Percentiles rank a stretch among this genome's conserved stretches.
Evolutionary conservation across 1,284 basidiomycete genomes (phyloP).

Genomic region (Fistulina hepatica): DNA sequence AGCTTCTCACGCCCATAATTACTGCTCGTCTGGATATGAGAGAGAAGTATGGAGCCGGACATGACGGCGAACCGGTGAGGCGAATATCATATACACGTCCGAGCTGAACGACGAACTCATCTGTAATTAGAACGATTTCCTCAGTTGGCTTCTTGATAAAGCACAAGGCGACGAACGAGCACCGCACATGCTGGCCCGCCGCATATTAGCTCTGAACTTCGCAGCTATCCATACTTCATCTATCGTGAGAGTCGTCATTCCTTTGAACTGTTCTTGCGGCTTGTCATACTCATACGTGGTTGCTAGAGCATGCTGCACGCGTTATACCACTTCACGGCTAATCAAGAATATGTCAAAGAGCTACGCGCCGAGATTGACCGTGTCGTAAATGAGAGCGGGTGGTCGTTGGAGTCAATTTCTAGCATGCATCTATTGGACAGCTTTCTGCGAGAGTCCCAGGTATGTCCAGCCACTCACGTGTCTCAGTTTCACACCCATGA

Average conservation of each 20-base stretch:
- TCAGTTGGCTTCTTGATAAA: too few relatives aligned
- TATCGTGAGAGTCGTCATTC: constrained; percentile 4
- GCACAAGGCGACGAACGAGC: too few relatives aligned
- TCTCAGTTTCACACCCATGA: constrained; percentile 10
- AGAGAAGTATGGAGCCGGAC: too few relatives aligned
- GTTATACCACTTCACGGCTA: constrained; percentile 26
- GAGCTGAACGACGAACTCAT: too few relatives aligned
- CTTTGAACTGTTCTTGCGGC: not conserved
- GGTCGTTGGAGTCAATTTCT: constrained; percentile 30
- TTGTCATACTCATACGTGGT: not conserved
- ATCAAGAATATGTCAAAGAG: constrained; percentile 27
- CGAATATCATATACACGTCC: too few relatives aligned
- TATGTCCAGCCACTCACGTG: constrained; percentile 19
- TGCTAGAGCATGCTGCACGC: constrained; percentile 25
- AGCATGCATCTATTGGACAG: constrained; percentile 38
- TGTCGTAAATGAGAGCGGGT: constrained; percentile 28
- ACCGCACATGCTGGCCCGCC: constrained; percentile 1
- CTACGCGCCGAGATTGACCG: constrained; percentile 35
- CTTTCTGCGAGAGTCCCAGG: constrained; percentile 29
- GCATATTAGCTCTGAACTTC: constrained; percentile 12
- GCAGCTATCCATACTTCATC: constrained; percentile 14
- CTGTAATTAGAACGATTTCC: too few relatives aligned
- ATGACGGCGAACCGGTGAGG: too few relatives aligned
- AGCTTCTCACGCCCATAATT: too few relatives aligned
- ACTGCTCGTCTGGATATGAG: too few relatives aligned